These are phyloP conservation scores for Teratosphaeria epicoccoides DNA, from an alignment of 2,329 filamentous ascomycete genomes.

Conservation along the genomic window DNA sequence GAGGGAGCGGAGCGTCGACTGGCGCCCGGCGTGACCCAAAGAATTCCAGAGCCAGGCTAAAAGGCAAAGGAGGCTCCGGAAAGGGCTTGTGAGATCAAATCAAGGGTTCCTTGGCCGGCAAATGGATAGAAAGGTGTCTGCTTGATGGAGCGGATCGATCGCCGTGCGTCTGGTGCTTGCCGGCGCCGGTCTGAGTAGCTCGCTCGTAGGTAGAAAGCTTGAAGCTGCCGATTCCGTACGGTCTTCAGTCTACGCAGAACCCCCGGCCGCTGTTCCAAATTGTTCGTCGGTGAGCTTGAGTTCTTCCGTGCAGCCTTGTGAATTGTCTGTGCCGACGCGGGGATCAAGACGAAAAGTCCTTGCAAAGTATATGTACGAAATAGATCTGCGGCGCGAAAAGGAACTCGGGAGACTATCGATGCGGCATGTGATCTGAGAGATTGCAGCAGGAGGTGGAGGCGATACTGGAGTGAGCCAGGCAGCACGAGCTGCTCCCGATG, in stretches of 20 bases:
- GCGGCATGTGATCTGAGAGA: not conserved
- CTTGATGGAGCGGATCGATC: slow-evolving; percentile 1
- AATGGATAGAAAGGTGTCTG: slow-evolving; percentile 3
- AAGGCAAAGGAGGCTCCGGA: not conserved
- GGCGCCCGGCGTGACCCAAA: slow-evolving; percentile 3
- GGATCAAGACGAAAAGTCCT: not conserved
- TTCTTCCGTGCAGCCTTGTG: not conserved
- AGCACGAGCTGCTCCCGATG: not conserved
- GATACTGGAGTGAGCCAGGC: not conserved
- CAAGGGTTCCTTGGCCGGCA: slow-evolving; percentile 1
- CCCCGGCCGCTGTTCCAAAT: not conserved
- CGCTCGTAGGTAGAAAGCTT: slow-evolving; percentile 1
- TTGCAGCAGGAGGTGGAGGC: not conserved
- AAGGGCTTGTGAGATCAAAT: not conserved
- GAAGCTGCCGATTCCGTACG: not conserved
- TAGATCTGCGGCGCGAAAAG: not conserved
- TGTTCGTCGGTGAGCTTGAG: not conserved
- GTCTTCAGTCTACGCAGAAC: not conserved
- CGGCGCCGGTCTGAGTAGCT: slow-evolving; percentile 1
- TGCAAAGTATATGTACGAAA: not conserved
- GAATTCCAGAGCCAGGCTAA: not conserved
- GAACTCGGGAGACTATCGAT: not conserved
- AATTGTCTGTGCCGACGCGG: not conserved
- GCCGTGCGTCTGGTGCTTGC: not conserved
- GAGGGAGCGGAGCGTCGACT: slow-evolving; percentile 1